These are phyloP conservation scores for Leccinellum albellum DNA, from an alignment of 768 basidiomycete species.

Conservation along the genomic window DNA sequence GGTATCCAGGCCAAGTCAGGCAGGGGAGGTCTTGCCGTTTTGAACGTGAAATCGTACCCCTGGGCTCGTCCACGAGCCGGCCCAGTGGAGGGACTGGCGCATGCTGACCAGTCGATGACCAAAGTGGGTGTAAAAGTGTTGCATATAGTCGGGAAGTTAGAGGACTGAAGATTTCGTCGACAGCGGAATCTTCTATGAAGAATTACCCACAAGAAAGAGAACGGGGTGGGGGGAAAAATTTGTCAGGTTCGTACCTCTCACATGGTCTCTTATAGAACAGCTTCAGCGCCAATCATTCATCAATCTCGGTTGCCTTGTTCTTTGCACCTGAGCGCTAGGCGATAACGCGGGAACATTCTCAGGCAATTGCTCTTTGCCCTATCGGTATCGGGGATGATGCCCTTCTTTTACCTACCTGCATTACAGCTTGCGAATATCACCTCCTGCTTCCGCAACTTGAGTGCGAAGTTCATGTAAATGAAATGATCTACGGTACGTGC, in stretches of 20 bases:
- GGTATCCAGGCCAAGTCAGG: neutral
- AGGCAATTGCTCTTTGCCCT: neutral
- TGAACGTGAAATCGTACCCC: neutral
- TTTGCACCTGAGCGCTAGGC: neutral
- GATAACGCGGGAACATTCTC: neutral
- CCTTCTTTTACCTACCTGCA: constrained; percentile 7
- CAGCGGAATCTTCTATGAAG: neutral
- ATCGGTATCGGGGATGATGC: neutral
- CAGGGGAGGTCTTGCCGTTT: neutral
- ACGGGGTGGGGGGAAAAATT: no score
- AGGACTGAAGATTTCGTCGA: neutral
- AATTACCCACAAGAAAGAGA: neutral
- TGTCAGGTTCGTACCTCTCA: no score
- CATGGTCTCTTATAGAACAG: neutral
- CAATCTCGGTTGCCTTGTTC: neutral
- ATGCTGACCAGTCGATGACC: neutral
- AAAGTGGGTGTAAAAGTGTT: neutral
- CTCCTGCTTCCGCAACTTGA: neutral
- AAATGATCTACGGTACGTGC: neutral
- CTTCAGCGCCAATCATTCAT: neutral
- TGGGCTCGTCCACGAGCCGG: neutral
- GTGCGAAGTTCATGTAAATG: neutral
- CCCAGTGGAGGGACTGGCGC: neutral
- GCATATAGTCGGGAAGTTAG: neutral
- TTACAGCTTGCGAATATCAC: neutral